Conservation (phyloP, 2,329 filamentous ascomycete genomes). For the Hypoxylon sp. region DNA sequence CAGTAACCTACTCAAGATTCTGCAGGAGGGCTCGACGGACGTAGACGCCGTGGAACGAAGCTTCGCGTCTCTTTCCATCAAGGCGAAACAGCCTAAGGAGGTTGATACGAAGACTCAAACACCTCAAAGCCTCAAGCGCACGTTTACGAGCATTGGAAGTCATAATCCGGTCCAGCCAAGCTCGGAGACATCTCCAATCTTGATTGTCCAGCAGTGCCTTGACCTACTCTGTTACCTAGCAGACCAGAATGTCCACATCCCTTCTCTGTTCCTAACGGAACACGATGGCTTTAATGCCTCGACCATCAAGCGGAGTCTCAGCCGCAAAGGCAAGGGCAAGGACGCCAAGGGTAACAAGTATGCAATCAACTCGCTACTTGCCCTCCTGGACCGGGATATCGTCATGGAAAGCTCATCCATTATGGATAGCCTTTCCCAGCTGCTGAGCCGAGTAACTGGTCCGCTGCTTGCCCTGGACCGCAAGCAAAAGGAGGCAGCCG, state of each 20-base stretch:
- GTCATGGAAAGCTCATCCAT: slow-evolving; percentile 97
- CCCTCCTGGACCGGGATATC: slow-evolving; percentile 87
- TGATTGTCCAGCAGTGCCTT: slow-evolving; percentile 96
- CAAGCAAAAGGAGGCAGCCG: slow-evolving; percentile 58
- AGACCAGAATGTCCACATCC: slow-evolving; percentile 83
- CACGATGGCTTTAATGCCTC: slow-evolving; percentile 79
- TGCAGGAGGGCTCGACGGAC: slow-evolving; percentile 95
- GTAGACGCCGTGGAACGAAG: slow-evolving; percentile 93
- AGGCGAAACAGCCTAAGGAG: slow-evolving; percentile 80
- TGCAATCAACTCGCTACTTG: slow-evolving; percentile 89
- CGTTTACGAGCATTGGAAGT: slow-evolving; percentile 65
- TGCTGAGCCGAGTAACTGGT: slow-evolving; percentile 87
- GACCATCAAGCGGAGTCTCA: slow-evolving; percentile 77
- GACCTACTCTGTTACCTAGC: slow-evolving; percentile 84
- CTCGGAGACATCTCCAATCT: slow-evolving; percentile 89
- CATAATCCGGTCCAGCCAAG: slow-evolving; percentile 63
- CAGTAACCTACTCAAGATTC: slow-evolving; percentile 87
- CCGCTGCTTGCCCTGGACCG: slow-evolving; percentile 84
- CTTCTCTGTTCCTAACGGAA: slow-evolving; percentile 92
- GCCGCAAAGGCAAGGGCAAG: slow-evolving; percentile 87
- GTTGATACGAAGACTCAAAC: slow-evolving; percentile 76
- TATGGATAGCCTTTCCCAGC: slow-evolving; percentile 89
- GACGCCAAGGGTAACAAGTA: slow-evolving; percentile 86
- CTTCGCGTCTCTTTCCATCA: slow-evolving; percentile 90
- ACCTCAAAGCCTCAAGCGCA: slow-evolving; percentile 80